phyloP scores from a whole-genome alignment of 2,329 filamentous ascomycete genomes.

The Onygenales sp. region DNA sequence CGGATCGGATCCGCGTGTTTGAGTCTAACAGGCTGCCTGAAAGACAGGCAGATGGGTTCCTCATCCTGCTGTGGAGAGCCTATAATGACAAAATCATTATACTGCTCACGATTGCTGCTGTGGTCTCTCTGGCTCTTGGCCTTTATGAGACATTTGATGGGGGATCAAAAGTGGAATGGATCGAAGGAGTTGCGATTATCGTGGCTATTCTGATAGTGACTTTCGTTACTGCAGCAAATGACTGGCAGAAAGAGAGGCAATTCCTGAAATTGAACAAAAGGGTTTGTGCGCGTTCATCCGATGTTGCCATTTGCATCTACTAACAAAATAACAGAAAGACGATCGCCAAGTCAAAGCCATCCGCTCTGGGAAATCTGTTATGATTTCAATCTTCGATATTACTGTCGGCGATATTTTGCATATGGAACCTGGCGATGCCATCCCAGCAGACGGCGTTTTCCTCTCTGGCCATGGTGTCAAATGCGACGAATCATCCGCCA shows the following conservation, averaged over 20 bases:
- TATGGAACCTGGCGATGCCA: constrained; percentile 59
- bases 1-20: constrained; percentile 52
- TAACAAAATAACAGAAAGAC: constrained; percentile 42
- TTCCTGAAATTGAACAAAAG: constrained; percentile 53
- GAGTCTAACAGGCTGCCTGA: constrained; percentile 54
- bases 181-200: constrained; percentile 58
- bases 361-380: constrained; percentile 54
- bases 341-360: constrained; percentile 58
- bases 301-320: background rate
- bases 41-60: constrained; percentile 53
- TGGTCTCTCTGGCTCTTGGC: constrained; percentile 59
- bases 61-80: constrained; percentile 55
- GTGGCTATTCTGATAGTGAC: constrained; percentile 58
- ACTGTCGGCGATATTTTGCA: constrained; percentile 62
- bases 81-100: constrained; percentile 69
- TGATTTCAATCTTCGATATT: constrained; percentile 57
- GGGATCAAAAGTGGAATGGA: constrained; percentile 49
- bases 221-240: constrained; percentile 53
- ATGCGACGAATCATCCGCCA: constrained; percentile 65
- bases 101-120: constrained; percentile 57
- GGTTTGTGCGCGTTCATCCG: constrained; percentile 16
- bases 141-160: constrained; percentile 56
- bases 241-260: constrained; percentile 60
- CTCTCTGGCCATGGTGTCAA: constrained; percentile 57
- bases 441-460: constrained; percentile 62